Conservation (phyloP, 805 yeast genomes). For the Brettanomyces naardenensis region DNA sequence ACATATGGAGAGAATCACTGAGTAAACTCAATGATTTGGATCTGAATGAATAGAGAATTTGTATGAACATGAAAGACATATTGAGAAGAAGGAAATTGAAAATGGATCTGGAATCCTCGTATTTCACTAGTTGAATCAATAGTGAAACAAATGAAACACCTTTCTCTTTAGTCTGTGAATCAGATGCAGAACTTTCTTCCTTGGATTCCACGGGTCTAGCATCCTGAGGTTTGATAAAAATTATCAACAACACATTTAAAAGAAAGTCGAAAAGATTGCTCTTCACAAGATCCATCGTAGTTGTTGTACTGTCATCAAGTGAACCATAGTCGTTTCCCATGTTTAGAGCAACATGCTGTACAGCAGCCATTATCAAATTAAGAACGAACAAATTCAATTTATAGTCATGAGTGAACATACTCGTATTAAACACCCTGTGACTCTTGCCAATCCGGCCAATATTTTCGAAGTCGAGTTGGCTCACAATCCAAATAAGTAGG, state of each 20-base stretch:
- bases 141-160: conserved; percentile 14
- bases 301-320: neutral
- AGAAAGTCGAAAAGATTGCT: conserved; percentile 7
- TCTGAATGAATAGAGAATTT: conserved; percentile 82
- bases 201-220: neutral
- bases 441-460: conserved; percentile 7
- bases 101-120: conserved; percentile 77
- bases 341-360: conserved; percentile 8
- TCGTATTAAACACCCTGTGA: conserved; percentile 2
- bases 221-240: conserved; percentile 11
- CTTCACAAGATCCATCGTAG: conserved; percentile 4
- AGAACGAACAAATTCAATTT: neutral
- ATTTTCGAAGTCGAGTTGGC: conserved; percentile 21
- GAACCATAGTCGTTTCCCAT: conserved; percentile 2
- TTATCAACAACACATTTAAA: conserved; percentile 9
- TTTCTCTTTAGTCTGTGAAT: neutral
- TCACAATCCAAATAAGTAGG: conserved; percentile 18
- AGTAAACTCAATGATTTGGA: conserved; percentile 87
- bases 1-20: conserved; percentile 95
- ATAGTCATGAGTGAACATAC: neutral
- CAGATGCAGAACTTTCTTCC: neutral
- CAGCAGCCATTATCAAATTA: conserved; percentile 5
- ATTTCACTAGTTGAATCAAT: conserved; percentile 29
- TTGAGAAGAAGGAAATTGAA: conserved; percentile 81
- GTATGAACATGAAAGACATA: conserved; percentile 90